Evolutionary conservation across 371 early-diverging fungal species (phyloP).

Genomic region (Ordospora colligata): DNA sequence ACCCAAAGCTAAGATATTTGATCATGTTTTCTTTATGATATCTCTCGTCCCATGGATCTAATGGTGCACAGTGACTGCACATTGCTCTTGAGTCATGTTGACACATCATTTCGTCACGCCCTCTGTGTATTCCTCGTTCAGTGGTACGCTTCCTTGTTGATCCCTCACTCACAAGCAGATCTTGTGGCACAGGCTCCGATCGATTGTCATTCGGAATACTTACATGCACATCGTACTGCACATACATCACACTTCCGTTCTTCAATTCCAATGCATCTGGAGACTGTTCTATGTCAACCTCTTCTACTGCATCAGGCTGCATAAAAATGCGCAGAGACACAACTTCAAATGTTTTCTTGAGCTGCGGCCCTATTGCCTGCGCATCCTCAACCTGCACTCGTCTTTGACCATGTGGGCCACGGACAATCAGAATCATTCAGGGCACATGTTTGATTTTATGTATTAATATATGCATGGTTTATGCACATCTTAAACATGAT

Average conservation of each 20-base stretch:
- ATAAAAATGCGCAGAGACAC: not conserved
- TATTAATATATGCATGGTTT: not conserved
- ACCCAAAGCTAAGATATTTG: constrained; percentile 54
- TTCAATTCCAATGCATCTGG: not conserved
- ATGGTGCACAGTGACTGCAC: constrained; percentile 57
- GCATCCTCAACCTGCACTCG: not conserved
- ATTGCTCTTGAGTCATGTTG: constrained; percentile 52
- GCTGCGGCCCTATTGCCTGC: not conserved
- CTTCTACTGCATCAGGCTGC: not conserved
- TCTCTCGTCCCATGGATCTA: constrained; percentile 52
- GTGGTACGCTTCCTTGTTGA: not conserved
- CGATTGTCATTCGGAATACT: too few species aligned
- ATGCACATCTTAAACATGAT: too few species aligned
- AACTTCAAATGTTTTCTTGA: not conserved
- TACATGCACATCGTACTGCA: not conserved
- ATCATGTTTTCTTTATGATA: constrained; percentile 49
- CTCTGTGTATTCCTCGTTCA: constrained; percentile 5
- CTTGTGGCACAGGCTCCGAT: too few species aligned
- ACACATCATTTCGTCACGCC: constrained; percentile 36
- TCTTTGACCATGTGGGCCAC: constrained; percentile 6
- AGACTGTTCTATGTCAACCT: not conserved
- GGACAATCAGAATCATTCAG: constrained; percentile 12
- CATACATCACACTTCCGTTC: not conserved
- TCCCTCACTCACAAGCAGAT: not conserved
- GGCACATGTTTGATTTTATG: not conserved